Evolutionary conservation across 306 rosid genomes (phyloP).

Genomic region (Gastrolobium bilobum): DNA sequence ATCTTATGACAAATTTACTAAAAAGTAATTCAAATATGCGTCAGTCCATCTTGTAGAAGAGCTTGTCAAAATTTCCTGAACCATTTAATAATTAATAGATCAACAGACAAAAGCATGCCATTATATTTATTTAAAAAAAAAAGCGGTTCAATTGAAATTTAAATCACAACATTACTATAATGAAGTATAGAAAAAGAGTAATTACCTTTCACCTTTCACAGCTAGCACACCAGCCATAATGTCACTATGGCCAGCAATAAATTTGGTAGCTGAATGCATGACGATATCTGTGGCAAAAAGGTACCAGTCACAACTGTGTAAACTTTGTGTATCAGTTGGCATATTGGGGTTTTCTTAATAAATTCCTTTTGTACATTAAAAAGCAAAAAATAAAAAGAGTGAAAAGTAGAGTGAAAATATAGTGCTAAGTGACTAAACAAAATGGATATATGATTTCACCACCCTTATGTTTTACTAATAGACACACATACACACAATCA

Average conservation of each 20-base stretch:
- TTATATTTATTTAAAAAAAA: not conserved
- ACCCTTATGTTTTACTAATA: not conserved
- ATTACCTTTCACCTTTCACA: slow-evolving; percentile 83
- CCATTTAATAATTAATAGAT: not conserved
- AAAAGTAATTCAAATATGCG: slow-evolving; percentile 31
- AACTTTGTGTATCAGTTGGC: slow-evolving; percentile 7
- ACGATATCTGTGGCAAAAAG: slow-evolving; percentile 72
- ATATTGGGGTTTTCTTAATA: not conserved
- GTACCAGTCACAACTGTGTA: slow-evolving; percentile 9
- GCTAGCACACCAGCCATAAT: slow-evolving; percentile 96
- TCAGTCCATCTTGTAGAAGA: slow-evolving; percentile 22
- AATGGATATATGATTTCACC: not conserved
- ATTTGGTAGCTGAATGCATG: slow-evolving; percentile 96
- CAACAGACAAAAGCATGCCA: not conserved
- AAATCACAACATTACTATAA: not conserved
- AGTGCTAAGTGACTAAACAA: slow-evolving; percentile 6
- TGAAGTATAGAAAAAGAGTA: slow-evolving; percentile 43
- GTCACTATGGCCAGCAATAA: slow-evolving; percentile 92
- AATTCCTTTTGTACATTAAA: slow-evolving; percentile 10
- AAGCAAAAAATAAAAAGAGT: not conserved
- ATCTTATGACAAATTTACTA: slow-evolving; percentile 16
- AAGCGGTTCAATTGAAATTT: slow-evolving; percentile 21
- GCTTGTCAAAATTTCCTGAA: slow-evolving; percentile 22
- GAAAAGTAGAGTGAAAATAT: slow-evolving; percentile 11
- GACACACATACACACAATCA: not conserved